phyloP scores from a whole-genome alignment of 441 rosid species.

The Gossypium schwendimanii region DNA sequence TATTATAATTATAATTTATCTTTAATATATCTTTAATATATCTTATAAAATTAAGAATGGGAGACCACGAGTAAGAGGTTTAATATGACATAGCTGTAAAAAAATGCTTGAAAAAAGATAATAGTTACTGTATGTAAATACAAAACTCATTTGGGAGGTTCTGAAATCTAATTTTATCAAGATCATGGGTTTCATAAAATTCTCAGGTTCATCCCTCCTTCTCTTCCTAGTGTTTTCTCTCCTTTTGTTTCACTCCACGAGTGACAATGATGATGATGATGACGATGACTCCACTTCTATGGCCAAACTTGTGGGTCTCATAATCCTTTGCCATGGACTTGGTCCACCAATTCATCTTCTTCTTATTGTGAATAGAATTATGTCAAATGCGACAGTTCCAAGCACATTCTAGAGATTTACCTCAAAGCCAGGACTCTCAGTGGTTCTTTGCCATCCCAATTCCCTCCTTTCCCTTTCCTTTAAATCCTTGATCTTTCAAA shows the following conservation, averaged over 20 bases:
- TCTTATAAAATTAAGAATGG: too few species aligned
- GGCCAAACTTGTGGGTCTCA: neutral
- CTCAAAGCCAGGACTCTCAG: constrained; percentile 15
- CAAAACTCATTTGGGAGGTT: too few species aligned
- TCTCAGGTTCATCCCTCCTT: neutral
- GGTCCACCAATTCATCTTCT: neutral
- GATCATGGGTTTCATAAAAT: neutral
- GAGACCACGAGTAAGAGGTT: too few species aligned
- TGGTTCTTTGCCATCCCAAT: constrained; percentile 13
- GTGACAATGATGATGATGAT: neutral
- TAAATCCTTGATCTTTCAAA: neutral
- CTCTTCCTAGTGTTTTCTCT: neutral
- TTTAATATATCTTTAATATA: too few species aligned
- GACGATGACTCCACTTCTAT: neutral
- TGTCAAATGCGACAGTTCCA: neutral
- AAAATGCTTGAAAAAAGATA: neutral
- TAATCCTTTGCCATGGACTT: neutral
- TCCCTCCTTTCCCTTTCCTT: neutral
- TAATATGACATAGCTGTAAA: too few species aligned
- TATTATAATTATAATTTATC: too few species aligned
- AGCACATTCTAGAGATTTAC: neutral
- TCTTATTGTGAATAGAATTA: neutral
- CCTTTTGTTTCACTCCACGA: neutral
- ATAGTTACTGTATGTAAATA: neutral
- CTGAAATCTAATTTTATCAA: neutral